These are phyloP conservation scores for Mortierella sp. DNA, from an alignment of 371 early-diverging fungal genomes.

Conservation along the genomic window DNA sequence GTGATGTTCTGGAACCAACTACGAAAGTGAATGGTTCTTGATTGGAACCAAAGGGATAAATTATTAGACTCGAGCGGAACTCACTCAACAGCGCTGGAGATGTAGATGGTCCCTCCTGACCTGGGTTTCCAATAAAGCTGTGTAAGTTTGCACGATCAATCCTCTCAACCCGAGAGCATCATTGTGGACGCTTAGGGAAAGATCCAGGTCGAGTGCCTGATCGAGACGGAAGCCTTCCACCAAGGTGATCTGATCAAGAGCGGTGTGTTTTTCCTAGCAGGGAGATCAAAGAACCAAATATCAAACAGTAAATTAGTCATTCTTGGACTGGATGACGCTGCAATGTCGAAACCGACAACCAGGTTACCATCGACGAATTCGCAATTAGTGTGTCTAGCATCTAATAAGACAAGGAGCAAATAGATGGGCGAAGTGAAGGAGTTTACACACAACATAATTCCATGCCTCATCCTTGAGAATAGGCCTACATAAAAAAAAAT, in stretches of 20 bases:
- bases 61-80: not conserved
- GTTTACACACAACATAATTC: too few relatives aligned
- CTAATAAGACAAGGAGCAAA: not conserved
- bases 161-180: constrained; percentile 69
- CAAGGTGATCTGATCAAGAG: not conserved
- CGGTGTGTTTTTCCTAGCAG: constrained; percentile 26
- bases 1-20: too few relatives aligned
- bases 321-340: constrained; percentile 30
- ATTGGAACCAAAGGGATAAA: not conserved
- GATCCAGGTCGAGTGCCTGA: too few relatives aligned
- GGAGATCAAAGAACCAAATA: constrained; percentile 6
- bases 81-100: constrained; percentile 64
- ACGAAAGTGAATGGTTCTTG: too few relatives aligned
- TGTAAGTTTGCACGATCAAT: constrained; percentile 39
- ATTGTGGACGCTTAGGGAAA: constrained; percentile 14
- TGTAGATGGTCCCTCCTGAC: constrained; percentile 72
- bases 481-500: too few relatives aligned
- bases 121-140: constrained; percentile 59
- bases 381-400: too few relatives aligned
- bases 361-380: constrained; percentile 21
- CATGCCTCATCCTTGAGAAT: too few relatives aligned
- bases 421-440: too few relatives aligned
- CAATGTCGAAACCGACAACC: constrained; percentile 33
- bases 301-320: constrained; percentile 17
- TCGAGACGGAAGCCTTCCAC: not conserved